A percentile compares a stretch with the other conserved stretches of the same genome.
phyloP scores from a whole-genome alignment of 257 asterid species.

The Striga asiatica region DNA sequence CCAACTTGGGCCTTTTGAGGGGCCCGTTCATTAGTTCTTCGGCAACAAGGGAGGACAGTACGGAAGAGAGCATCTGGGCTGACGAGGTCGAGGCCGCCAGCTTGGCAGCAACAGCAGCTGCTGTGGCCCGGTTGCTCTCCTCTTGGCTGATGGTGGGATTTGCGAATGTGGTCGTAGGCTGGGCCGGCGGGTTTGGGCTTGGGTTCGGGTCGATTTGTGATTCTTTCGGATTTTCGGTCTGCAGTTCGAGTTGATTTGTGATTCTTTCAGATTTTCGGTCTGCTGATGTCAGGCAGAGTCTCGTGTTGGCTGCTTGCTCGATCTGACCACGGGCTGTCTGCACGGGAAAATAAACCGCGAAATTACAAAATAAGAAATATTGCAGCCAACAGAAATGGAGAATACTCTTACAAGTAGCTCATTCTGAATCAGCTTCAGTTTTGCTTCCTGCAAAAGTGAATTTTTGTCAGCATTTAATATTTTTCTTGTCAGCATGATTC shows the following conservation, averaged over 20 bases:
- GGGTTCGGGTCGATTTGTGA: constrained; percentile 13
- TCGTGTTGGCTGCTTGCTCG: constrained; percentile 36
- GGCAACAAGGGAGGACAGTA: constrained; percentile 49
- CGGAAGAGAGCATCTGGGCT: constrained; percentile 66
- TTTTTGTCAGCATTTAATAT: background rate
- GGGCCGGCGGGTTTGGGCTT: constrained; percentile 20
- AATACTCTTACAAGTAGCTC: background rate
- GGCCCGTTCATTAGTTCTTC: background rate
- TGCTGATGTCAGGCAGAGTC: constrained; percentile 23
- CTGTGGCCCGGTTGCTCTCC: constrained; percentile 38
- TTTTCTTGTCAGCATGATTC: too few species aligned
- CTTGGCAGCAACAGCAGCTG: constrained; percentile 76
- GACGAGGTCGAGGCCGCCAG: constrained; percentile 68
- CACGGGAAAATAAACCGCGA: background rate
- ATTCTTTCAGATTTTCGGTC: too few species aligned
- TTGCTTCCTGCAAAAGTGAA: background rate
- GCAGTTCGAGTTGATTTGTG: constrained; percentile 9
- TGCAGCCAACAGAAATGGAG: background rate
- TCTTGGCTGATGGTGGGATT: constrained; percentile 33
- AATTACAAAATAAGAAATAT: background rate
- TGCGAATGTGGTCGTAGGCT: constrained; percentile 21
- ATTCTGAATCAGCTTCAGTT: background rate
- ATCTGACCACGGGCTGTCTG: constrained; percentile 59
- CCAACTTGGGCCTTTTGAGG: background rate
- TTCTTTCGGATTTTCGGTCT: too few species aligned